phyloP scores from a whole-genome alignment of 257 asterid genomes.

The Salvia splendens region DNA sequence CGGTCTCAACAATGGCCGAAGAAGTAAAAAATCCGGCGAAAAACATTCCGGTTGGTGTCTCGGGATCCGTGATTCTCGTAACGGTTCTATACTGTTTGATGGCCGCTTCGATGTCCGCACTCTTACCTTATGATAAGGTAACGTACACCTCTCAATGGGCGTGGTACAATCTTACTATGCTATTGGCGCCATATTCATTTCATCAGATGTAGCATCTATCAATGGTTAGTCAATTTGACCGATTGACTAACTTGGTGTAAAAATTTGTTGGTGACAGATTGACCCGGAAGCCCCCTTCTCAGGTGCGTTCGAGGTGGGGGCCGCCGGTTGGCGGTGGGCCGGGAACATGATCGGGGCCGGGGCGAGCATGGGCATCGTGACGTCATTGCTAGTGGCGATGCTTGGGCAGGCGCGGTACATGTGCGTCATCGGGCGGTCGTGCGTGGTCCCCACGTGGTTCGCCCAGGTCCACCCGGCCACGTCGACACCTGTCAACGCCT shows the following conservation, averaged over 20 bases:
- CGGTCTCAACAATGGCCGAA: slow-evolving; percentile 97
- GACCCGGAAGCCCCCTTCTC: slow-evolving; percentile 86
- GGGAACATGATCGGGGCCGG: slow-evolving; percentile 85
- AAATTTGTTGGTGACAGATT: slow-evolving; percentile 26
- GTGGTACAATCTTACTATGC: too few species aligned
- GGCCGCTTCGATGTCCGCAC: slow-evolving; percentile 90
- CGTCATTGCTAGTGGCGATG: slow-evolving; percentile 71
- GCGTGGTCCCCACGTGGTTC: slow-evolving; percentile 86
- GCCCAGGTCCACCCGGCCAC: slow-evolving; percentile 81
- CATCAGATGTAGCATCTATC: too few species aligned
- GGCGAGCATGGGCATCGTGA: slow-evolving; percentile 88
- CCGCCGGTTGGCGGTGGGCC: slow-evolving; percentile 54
- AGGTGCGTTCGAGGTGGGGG: slow-evolving; percentile 62
- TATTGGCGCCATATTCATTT: too few species aligned
- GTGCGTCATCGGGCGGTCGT: slow-evolving; percentile 97
- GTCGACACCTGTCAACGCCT: slow-evolving; percentile 88
- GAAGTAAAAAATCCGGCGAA: slow-evolving; percentile 79
- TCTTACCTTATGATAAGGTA: slow-evolving; percentile 80
- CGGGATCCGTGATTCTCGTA: slow-evolving; percentile 88
- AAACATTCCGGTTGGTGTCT: slow-evolving; percentile 80
- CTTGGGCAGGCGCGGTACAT: slow-evolving; percentile 59
- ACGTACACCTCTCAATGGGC: too few species aligned
- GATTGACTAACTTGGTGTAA: too few species aligned
- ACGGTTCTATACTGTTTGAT: slow-evolving; percentile 80
- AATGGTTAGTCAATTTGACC: too few species aligned